Evolutionary conservation across 495 filamentous ascomycete species (phyloP).

Genomic region (Lepidopterella palustris): DNA sequence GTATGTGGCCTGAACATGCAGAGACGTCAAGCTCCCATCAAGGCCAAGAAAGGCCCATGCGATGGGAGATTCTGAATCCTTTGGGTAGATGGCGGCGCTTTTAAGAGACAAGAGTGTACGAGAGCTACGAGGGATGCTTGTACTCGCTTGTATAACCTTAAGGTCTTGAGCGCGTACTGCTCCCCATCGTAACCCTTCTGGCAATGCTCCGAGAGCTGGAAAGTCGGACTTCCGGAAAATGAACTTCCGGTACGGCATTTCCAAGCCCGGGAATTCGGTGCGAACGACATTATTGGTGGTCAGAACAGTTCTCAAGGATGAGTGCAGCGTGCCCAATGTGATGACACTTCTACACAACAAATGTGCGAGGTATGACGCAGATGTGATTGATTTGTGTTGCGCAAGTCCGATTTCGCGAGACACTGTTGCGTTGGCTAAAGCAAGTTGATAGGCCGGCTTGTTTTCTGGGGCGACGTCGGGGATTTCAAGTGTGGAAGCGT

Average conservation of each 20-base stretch:
- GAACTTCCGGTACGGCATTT: slow-evolving; percentile 19
- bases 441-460: background rate
- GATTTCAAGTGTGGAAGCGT: background rate
- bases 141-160: slow-evolving; percentile 12
- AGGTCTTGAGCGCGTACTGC: slow-evolving; percentile 18
- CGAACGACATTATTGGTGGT: slow-evolving; percentile 8
- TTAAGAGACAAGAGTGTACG: slow-evolving; percentile 16
- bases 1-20: slow-evolving; percentile 32
- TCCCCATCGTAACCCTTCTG: slow-evolving; percentile 24
- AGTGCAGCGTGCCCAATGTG: slow-evolving; percentile 19
- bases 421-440: background rate
- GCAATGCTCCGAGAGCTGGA: slow-evolving; percentile 14
- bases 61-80: slow-evolving; percentile 16
- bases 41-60: slow-evolving; percentile 38
- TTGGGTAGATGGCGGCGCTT: slow-evolving; percentile 19
- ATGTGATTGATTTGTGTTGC: background rate
- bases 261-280: slow-evolving; percentile 21
- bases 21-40: slow-evolving; percentile 31
- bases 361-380: slow-evolving; percentile 1
- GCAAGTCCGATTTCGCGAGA: background rate
- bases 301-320: slow-evolving; percentile 6
- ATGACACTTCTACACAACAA: slow-evolving; percentile 15
- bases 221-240: slow-evolving; percentile 21
- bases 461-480: background rate
- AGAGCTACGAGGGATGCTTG: slow-evolving; percentile 13